These are phyloP conservation scores for Podospora tetraspora DNA, from an alignment of 495 filamentous ascomycete species.

Conservation along the genomic window DNA sequence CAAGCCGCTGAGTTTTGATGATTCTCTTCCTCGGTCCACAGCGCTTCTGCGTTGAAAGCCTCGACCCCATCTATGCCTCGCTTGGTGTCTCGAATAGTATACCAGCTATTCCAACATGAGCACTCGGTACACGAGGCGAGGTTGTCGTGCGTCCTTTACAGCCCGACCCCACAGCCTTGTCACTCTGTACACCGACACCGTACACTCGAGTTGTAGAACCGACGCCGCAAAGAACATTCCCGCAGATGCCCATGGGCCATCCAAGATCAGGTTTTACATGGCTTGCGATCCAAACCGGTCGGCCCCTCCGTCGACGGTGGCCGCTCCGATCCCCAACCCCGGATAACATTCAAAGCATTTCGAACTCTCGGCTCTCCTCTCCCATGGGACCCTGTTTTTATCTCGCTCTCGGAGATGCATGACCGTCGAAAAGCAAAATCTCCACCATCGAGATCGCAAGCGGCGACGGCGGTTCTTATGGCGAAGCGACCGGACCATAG, in stretches of 20 bases:
- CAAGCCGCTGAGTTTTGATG: not conserved
- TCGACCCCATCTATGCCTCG: no score
- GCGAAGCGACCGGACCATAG: not conserved
- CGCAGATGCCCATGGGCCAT: no score
- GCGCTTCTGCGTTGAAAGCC: not conserved
- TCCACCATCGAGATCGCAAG: not conserved
- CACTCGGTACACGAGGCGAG: no score
- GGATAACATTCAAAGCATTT: not conserved
- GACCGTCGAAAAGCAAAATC: not conserved
- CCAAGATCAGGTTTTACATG: not conserved
- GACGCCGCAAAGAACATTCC: no score
- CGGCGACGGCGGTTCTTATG: not conserved
- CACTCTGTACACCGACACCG: no score
- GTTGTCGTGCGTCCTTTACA: no score
- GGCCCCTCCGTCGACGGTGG: not conserved
- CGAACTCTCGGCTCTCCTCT: not conserved
- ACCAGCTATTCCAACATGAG: no score
- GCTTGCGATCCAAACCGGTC: not conserved
- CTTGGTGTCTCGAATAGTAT: no score
- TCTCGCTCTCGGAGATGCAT: not conserved
- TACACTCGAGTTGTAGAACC: no score
- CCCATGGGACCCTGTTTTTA: not conserved
- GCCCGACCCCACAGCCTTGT: no score
- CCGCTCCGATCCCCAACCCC: not conserved
- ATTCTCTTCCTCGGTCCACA: not conserved